These are phyloP conservation scores for Suillus subalutaceus DNA, from an alignment of 768 basidiomycete species.

Conservation along the genomic window DNA sequence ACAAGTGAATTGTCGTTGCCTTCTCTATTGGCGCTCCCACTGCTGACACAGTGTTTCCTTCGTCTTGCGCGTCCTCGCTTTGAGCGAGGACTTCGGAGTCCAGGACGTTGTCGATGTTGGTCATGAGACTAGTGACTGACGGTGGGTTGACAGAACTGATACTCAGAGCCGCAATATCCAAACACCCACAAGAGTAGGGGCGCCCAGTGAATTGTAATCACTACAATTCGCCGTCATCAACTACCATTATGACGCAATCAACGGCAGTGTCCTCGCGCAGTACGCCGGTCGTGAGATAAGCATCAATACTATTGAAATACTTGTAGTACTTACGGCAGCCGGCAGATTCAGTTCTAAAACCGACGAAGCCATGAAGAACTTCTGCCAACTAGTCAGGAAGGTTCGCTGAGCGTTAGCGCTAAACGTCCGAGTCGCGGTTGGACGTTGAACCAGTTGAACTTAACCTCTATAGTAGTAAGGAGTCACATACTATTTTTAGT, in stretches of 20 bases:
- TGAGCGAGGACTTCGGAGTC: background rate
- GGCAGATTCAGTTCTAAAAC: too few relatives aligned
- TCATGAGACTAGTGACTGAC: background rate
- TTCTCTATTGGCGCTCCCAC: conserved; percentile 9
- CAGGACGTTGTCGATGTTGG: background rate
- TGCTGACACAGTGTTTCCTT: background rate
- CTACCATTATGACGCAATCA: background rate
- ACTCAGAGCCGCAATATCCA: background rate
- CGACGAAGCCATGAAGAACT: too few relatives aligned
- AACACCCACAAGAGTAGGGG: background rate
- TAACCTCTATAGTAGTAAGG: too few relatives aligned
- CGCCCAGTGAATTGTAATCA: background rate
- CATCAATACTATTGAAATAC: too few relatives aligned
- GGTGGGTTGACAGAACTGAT: background rate
- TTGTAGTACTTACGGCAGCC: too few relatives aligned
- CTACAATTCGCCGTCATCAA: background rate
- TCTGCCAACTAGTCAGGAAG: too few relatives aligned
- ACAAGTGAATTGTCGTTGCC: background rate
- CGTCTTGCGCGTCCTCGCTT: background rate
- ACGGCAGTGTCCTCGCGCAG: too few relatives aligned
- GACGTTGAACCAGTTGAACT: too few relatives aligned
- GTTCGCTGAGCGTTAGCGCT: too few relatives aligned
- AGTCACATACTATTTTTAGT: too few relatives aligned
- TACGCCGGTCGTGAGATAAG: too few relatives aligned
- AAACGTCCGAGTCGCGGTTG: too few relatives aligned